Percentiles rank a stretch among this genome's conserved stretches.
These are phyloP conservation scores for Dalechampia spathulata DNA, from an alignment of 441 rosid genomes.

Conservation along the genomic window DNA sequence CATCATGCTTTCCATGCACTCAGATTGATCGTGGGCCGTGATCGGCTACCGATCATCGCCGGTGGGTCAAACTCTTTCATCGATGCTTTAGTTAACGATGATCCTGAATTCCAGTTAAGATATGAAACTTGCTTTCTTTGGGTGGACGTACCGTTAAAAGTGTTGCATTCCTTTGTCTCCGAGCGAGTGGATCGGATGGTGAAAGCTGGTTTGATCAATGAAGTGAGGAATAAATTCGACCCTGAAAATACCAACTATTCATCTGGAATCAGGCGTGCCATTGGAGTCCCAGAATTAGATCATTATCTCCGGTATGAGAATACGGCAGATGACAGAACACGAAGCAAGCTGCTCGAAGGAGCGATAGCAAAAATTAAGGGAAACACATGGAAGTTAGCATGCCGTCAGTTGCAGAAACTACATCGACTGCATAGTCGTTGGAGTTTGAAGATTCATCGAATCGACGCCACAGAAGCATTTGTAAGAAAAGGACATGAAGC, in stretches of 20 bases:
- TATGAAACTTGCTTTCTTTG: conserved; percentile 60
- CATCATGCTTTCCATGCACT: conserved; percentile 29
- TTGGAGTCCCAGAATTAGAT: conserved; percentile 67
- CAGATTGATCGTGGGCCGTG: conserved; percentile 31
- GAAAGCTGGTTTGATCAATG: conserved; percentile 48
- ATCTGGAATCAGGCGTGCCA: conserved; percentile 54
- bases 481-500: conserved; percentile 43
- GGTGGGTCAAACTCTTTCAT: conserved; percentile 78
- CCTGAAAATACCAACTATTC: conserved; percentile 35
- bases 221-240: conserved; percentile 41
- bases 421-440: conserved; percentile 34
- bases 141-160: conserved; percentile 55
- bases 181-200: conserved; percentile 68
- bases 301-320: conserved; percentile 32
- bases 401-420: conserved; percentile 55
- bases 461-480: conserved; percentile 61
- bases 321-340: conserved; percentile 16
- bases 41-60: conserved; percentile 52
- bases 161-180: conserved; percentile 45
- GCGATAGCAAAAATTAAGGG: conserved; percentile 53
- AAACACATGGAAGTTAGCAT: conserved; percentile 45
- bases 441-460: conserved; percentile 59
- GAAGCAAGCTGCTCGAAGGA: conserved; percentile 28
- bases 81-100: conserved; percentile 43
- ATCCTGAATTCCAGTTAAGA: conserved; percentile 38